Evolutionary conservation across 805 yeast genomes (phyloP).

Genomic region (Groenewaldozyma tartarivorans): DNA sequence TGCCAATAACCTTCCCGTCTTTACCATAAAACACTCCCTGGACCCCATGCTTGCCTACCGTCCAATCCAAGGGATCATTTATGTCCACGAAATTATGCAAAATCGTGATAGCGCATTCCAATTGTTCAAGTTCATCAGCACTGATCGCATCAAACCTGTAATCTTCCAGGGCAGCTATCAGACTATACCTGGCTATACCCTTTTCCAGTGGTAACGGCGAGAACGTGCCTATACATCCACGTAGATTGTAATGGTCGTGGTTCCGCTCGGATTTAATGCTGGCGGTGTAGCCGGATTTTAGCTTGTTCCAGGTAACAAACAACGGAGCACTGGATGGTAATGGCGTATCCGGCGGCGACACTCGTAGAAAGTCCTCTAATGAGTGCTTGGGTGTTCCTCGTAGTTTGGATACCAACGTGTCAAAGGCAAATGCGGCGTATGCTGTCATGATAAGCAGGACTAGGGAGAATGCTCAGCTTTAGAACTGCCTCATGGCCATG

Average conservation of each 20-base stretch:
- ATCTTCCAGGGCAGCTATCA: conserved; percentile 69
- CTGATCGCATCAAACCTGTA: conserved; percentile 62
- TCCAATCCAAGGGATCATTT: conserved; percentile 59
- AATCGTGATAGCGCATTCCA: conserved; percentile 55
- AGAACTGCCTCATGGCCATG: too few relatives aligned
- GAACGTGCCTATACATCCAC: conserved; percentile 96
- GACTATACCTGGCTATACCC: conserved; percentile 56
- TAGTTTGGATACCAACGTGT: conserved; percentile 27
- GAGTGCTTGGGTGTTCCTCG: background rate
- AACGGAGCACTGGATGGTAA: conserved; percentile 37
- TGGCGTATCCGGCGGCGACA: background rate
- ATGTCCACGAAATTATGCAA: conserved; percentile 49
- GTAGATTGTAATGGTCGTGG: conserved; percentile 31
- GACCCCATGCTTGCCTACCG: conserved; percentile 74
- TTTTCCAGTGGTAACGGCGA: conserved; percentile 38
- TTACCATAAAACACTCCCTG: conserved; percentile 40
- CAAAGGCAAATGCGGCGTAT: conserved; percentile 35
- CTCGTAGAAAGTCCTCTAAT: background rate
- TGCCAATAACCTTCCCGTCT: conserved; percentile 30
- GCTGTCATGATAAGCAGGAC: too few relatives aligned
- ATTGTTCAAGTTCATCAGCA: conserved; percentile 40
- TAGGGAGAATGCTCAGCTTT: too few relatives aligned
- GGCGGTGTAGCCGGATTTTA: conserved; percentile 14
- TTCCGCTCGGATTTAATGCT: conserved; percentile 4
- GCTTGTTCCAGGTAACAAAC: conserved; percentile 76